Evolutionary conservation across 345 rosid species (phyloP), one percentile per base, ranked within the genome.

Genomic region (Excoecaria agallocha): DNA sequence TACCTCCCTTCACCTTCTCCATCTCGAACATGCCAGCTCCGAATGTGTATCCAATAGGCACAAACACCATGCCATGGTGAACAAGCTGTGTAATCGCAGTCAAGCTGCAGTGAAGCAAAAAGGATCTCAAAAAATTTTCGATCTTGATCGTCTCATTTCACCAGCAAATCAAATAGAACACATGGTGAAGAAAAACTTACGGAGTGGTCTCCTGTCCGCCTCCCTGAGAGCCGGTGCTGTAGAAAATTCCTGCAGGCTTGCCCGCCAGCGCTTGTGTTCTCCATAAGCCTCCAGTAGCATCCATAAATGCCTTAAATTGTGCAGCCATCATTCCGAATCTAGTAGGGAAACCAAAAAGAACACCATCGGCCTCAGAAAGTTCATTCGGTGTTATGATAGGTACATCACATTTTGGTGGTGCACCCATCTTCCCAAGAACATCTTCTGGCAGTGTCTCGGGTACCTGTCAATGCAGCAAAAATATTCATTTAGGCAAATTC

Each of bases 1-100:
- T 94, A 62, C 98, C 98, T 1, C 98, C 97, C 82, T 91, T 94
- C 85, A 94, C 90, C 2, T 79, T 58, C 84, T 89, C 96, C 96
- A 94, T 90, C 90, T 92, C 98, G 8, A 92, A 90, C 98, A 94
- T 94, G n/a, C 98, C 97, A 9, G 98, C 98, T 25, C 98, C 98
- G 63, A 92, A 94, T 45, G 97, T 92, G 89, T 92, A 90, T 50
- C 97, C 97, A n/a, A 94, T 86, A 5, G 98, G 98, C 12, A 94
- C 93, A 75, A 88, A 94, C 17, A 94, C 65, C 95, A 94, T 94
- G 48, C 97, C 97, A 16, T 94, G 98, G 88, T 94, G 98, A 37
- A 89, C 98, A 68, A 94, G 90, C 80, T 94, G 98, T 52, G 98
- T 94, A 51, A 94, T 87, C 3, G 98, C 97, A 11, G 98, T 94